phyloP scores from a whole-genome alignment of 2,329 filamentous ascomycete genomes.

The Rhytidhysteron rufulum region DNA sequence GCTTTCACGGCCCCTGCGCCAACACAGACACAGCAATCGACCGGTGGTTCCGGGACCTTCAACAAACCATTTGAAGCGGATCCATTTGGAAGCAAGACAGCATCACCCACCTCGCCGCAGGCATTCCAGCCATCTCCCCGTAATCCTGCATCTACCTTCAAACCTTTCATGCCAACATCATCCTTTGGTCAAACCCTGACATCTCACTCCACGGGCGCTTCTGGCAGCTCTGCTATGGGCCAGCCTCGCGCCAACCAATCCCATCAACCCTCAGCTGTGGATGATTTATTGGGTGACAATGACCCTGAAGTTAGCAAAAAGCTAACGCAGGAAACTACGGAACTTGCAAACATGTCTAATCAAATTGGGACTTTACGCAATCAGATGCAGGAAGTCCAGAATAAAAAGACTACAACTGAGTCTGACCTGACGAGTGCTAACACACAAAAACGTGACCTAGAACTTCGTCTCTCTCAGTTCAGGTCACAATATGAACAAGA shows the following conservation, averaged over 20 bases:
- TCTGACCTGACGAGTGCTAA: conserved; percentile 77
- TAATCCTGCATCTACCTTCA: conserved; percentile 59
- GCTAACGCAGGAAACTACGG: conserved; percentile 81
- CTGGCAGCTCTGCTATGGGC: conserved; percentile 43
- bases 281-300: conserved; percentile 87
- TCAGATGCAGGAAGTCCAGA: conserved; percentile 91
- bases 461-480: conserved; percentile 80
- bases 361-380: conserved; percentile 87
- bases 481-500: conserved; percentile 90
- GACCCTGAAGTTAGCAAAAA: conserved; percentile 87
- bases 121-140: conserved; percentile 45
- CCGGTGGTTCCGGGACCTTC: conserved; percentile 62
- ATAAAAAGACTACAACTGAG: conserved; percentile 73
- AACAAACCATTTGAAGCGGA: conserved; percentile 50
- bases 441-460: conserved; percentile 89
- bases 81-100: conserved; percentile 56
- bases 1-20: conserved; percentile 54
- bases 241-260: conserved; percentile 33
- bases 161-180: conserved; percentile 88
- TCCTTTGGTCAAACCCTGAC: conserved; percentile 83
- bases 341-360: conserved; percentile 93
- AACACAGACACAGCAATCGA: conserved; percentile 62
- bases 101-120: conserved; percentile 51
- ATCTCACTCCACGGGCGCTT: conserved; percentile 69
- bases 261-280: conserved; percentile 53